Evolutionary conservation across 2,329 filamentous ascomycete genomes (phyloP).

Genomic region (Chrysoporthe cubensis): DNA sequence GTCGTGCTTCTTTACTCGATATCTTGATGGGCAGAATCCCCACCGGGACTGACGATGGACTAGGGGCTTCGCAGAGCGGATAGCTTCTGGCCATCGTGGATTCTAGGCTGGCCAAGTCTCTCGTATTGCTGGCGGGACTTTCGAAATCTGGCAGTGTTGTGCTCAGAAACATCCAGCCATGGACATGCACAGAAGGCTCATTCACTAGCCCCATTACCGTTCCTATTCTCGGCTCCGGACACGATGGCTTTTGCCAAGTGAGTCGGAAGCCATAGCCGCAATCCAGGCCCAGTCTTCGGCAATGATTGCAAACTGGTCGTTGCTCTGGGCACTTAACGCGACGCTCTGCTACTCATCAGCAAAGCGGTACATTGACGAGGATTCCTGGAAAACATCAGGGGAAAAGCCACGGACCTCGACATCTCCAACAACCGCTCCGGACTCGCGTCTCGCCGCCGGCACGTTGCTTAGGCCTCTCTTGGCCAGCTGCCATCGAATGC

Average conservation of each 20-base stretch:
- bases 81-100: background rate
- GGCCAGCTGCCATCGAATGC: background rate
- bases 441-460: conserved; percentile 13
- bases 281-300: conserved; percentile 8
- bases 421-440: conserved; percentile 23
- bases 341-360: conserved; percentile 12
- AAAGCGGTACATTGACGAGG: background rate
- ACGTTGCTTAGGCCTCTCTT: background rate
- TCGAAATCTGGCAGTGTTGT: conserved; percentile 23
- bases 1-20: conserved; percentile 28
- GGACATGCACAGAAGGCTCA: background rate
- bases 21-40: background rate
- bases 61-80: background rate
- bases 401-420: conserved; percentile 12
- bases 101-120: background rate
- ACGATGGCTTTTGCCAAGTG: conserved; percentile 15
- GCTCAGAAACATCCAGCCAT: conserved; percentile 29
- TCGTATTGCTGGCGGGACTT: background rate
- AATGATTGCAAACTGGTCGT: conserved; percentile 5
- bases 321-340: conserved; percentile 22
- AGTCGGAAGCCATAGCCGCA: conserved; percentile 15
- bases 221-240: background rate
- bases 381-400: too few species aligned
- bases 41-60: background rate
- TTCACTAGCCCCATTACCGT: background rate